phyloP scores from a whole-genome alignment of 1,284 basidiomycete species.

The Papiliotrema laurentii region DNA sequence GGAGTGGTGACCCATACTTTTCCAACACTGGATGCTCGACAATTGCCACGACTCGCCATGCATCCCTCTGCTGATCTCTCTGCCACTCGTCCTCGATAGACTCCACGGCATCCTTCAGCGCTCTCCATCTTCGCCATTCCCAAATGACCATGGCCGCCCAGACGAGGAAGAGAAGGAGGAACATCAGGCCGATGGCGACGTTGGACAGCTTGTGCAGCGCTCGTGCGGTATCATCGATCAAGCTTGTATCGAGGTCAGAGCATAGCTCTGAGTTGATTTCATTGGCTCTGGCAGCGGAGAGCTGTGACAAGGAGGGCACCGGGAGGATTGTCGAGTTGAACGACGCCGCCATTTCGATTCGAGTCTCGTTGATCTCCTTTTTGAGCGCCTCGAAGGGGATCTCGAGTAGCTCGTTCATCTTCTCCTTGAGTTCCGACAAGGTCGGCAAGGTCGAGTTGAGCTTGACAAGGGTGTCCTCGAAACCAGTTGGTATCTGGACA shows the following conservation, averaged over 20 bases:
- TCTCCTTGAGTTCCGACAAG: conserved; percentile 66
- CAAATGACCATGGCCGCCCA: conserved; percentile 41
- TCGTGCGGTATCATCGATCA: conserved; percentile 73
- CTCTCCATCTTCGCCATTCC: conserved; percentile 45
- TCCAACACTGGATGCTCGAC: conserved; percentile 46
- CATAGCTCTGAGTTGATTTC: conserved; percentile 54
- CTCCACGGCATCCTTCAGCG: conserved; percentile 34
- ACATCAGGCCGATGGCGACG: conserved; percentile 68
- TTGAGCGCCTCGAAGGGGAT: conserved; percentile 80
- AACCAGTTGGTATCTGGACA: conserved; percentile 72
- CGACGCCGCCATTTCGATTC: conserved; percentile 56
- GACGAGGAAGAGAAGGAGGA: conserved; percentile 39
- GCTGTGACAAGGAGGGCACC: conserved; percentile 52
- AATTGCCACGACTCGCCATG: conserved; percentile 41
- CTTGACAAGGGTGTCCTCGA: conserved; percentile 64
- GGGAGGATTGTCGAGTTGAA: conserved; percentile 69
- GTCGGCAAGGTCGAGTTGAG: conserved; percentile 80
- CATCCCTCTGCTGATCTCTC: conserved; percentile 18
- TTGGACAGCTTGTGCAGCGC: conserved; percentile 71
- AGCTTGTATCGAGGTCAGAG: conserved; percentile 66
- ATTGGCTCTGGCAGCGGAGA: conserved; percentile 19
- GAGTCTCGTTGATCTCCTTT: conserved; percentile 79
- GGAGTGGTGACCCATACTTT: conserved; percentile 25
- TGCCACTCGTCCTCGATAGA: conserved; percentile 34
- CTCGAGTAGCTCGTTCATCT: conserved; percentile 68